A percentile compares a stretch with the other conserved stretches of the same genome.
phyloP scores from a whole-genome alignment of 352 stramenopile species.

The Phytophthora constricta region DNA sequence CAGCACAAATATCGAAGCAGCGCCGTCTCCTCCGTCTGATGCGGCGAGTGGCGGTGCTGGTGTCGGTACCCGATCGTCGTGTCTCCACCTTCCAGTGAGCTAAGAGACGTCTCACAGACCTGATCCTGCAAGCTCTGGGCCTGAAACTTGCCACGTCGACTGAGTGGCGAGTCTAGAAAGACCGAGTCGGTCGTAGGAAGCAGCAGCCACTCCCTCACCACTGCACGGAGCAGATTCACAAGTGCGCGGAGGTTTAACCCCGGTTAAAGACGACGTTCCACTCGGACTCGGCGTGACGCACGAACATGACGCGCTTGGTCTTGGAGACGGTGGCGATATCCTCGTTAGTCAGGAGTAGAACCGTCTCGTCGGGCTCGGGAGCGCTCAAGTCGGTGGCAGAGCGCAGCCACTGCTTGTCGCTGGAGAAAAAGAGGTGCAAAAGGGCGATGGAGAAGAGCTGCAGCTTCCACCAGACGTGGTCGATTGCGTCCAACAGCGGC shows the following conservation, averaged over 20 bases:
- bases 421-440: conserved; percentile 80
- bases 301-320: conserved; percentile 78
- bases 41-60: conserved; percentile 21
- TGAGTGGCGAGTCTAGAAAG: conserved; percentile 89
- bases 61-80: conserved; percentile 10
- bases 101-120: conserved; percentile 40
- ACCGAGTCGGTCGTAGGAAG: conserved; percentile 73
- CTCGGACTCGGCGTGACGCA: conserved; percentile 88
- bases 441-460: conserved; percentile 66
- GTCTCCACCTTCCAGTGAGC: conserved; percentile 2
- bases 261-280: conserved; percentile 92
- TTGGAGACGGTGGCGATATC: conserved; percentile 17
- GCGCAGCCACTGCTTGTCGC: conserved; percentile 59
- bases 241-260: conserved; percentile 54
- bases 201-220: conserved; percentile 74
- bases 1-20: conserved; percentile 58
- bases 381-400: not conserved
- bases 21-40: conserved; percentile 27
- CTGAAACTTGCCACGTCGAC: conserved; percentile 60
- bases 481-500: conserved; percentile 40
- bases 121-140: conserved; percentile 57
- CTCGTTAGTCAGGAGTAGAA: not conserved
- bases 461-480: conserved; percentile 68
- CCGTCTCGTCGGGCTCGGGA: conserved; percentile 1
- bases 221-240: conserved; percentile 54